Conservation (phyloP, 352 stramenopile species). For the Phytophthora niederhauseri region DNA sequence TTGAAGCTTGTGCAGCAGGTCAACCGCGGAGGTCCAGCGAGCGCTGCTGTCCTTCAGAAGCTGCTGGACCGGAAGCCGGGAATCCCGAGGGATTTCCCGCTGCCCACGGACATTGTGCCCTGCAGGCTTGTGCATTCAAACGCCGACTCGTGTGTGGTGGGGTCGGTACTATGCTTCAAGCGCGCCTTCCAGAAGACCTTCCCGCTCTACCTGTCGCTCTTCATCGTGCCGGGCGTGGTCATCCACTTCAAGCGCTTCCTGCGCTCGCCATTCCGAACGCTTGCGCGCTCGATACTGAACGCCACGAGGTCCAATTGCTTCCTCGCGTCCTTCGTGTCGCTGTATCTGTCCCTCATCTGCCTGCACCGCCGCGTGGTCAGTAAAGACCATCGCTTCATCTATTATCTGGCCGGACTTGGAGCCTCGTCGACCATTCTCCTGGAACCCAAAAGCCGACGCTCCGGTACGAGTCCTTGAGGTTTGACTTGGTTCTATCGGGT, state of each 20-base stretch:
- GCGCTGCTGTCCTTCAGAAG: slow-evolving; percentile 41
- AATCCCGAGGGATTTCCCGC: slow-evolving; percentile 37
- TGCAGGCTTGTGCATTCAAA: slow-evolving; percentile 72
- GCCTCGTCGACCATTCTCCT: slow-evolving; percentile 78
- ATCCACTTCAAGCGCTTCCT: slow-evolving; percentile 87
- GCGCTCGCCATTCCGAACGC: slow-evolving; percentile 51
- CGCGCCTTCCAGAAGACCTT: slow-evolving; percentile 69
- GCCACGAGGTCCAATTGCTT: slow-evolving; percentile 83
- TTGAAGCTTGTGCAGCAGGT: slow-evolving; percentile 67
- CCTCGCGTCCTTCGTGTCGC: slow-evolving; percentile 69
- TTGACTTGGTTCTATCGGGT: slow-evolving; percentile 1
- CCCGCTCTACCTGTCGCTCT: slow-evolving; percentile 85
- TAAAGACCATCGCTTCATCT: slow-evolving; percentile 76
- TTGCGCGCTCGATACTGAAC: slow-evolving; percentile 62
- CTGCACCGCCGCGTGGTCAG: slow-evolving; percentile 54
- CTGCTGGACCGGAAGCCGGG: slow-evolving; percentile 52
- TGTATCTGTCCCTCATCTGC: slow-evolving; percentile 76
- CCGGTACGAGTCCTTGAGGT: slow-evolving; percentile 41
- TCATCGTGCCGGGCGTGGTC: slow-evolving; percentile 83
- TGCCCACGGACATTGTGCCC: slow-evolving; percentile 46
- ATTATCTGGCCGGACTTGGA: slow-evolving; percentile 73
- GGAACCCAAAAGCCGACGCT: slow-evolving; percentile 80
- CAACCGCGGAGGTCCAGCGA: slow-evolving; percentile 57
- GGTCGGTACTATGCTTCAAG: slow-evolving; percentile 59
- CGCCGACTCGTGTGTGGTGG: slow-evolving; percentile 50